phyloP scores from a whole-genome alignment of 2,329 filamentous ascomycete species.

The Biscogniauxia marginata region DNA sequence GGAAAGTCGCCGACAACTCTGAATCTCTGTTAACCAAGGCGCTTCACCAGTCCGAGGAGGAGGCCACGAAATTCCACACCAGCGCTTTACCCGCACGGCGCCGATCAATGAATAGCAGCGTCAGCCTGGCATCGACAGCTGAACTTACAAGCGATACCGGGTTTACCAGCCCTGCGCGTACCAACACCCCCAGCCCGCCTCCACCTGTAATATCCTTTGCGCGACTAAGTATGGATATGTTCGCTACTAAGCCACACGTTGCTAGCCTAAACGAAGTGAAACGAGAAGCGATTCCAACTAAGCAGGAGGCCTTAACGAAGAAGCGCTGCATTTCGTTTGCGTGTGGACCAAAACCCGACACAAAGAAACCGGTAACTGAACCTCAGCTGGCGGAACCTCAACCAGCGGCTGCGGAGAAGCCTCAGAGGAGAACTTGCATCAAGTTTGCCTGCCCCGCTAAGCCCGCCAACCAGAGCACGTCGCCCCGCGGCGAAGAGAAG shows the following conservation, averaged over 20 bases:
- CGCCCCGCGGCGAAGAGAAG: conserved; percentile 32
- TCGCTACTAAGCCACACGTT: conserved; percentile 28
- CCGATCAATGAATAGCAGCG: conserved; percentile 74
- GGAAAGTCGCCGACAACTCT: conserved; percentile 54
- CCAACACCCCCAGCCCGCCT: conserved; percentile 87
- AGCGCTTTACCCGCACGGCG: conserved; percentile 42
- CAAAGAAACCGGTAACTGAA: conserved; percentile 42
- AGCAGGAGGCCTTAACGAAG: conserved; percentile 60
- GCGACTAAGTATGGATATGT: conserved; percentile 35
- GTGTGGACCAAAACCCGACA: conserved; percentile 65
- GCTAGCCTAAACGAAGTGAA: conserved; percentile 27
- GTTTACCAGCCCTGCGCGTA: conserved; percentile 83
- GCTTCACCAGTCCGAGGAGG: conserved; percentile 65
- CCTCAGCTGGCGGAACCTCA: conserved; percentile 34
- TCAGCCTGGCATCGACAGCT: conserved; percentile 78
- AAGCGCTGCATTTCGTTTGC: conserved; percentile 94
- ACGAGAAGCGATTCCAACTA: conserved; percentile 20
- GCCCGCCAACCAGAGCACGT: conserved; percentile 42
- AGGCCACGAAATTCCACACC: conserved; percentile 39
- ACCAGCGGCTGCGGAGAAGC: conserved; percentile 37
- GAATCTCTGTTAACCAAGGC: conserved; percentile 87
- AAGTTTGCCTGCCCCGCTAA: conserved; percentile 72
- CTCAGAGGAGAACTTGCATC: conserved; percentile 60
- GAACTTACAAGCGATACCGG: conserved; percentile 95
- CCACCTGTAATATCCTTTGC: conserved; percentile 56